Base-by-base conservation (phyloP, 306 rosid species). In the Lithocarpus polystachyus region DNA sequence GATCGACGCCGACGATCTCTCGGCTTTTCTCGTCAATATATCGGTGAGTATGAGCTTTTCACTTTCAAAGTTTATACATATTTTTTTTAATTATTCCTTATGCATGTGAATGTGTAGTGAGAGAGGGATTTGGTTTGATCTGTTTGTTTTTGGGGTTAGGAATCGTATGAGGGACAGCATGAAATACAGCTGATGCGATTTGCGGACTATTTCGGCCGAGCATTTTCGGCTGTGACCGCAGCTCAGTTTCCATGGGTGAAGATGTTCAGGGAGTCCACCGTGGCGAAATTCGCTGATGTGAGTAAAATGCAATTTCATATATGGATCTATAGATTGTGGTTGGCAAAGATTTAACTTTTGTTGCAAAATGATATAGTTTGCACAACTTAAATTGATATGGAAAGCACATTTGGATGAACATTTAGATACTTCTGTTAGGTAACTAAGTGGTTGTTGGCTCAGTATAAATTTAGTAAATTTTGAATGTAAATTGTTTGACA, bases 181-280 rank as follows among this genome's bases (percentile, higher is more conserved):
- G 90, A 91, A 0, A 83, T 95, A 68, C 90, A 84, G 86, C 79
- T 95, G 89, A 91, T 95, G 97, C 89, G 92, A 51, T 92, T 95
- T 68, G 96, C 98, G 3, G 98, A 95, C 85, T 92, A 90, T 62
- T 92, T 91, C 74, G 97, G 92, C 51, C 92, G 92, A 59, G 93
- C 98, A 54, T 95, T 95, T 78, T 81, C 94, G 67, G 86, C 87
- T 12, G 99, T 95, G 82, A 82, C 77, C 76, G 87, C 92, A 15
- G 79, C 99, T 68, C 98, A 95, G 83, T 95, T 95, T 89, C 98
- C 99, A 5, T 95, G 99, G 99, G 79, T 92, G 85, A 92, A 92
- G 84, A 54, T 86, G 86, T 82, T 95, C 75, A 84, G 89, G 85
- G 99, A 95, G 77, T 90, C 97, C 61, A 19, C 93, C 9, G 92